phyloP scores from a whole-genome alignment of 2,329 filamentous ascomycete genomes.

The Arachnomyces sp. region DNA sequence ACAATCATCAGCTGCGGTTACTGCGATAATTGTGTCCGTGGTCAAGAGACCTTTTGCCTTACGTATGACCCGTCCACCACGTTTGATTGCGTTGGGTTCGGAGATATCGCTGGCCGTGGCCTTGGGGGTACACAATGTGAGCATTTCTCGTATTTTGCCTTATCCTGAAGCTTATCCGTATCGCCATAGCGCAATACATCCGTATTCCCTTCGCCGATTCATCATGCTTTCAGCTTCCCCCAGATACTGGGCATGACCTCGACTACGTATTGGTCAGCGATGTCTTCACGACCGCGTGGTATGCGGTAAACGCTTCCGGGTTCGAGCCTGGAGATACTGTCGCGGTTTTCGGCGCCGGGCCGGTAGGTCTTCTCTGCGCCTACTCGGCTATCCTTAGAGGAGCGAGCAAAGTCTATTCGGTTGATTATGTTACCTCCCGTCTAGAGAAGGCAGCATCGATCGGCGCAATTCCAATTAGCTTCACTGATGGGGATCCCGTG shows the following conservation, averaged over 20 bases:
- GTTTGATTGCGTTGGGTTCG: neutral
- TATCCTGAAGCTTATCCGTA: neutral
- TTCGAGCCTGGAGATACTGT: constrained; percentile 46
- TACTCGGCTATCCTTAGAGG: constrained; percentile 56
- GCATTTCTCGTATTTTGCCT: neutral
- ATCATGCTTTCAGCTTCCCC: constrained; percentile 4
- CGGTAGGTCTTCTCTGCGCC: constrained; percentile 58
- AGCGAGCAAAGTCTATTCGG: constrained; percentile 52
- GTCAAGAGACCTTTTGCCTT: neutral
- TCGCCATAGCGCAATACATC: constrained; percentile 11
- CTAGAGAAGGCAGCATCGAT: constrained; percentile 50
- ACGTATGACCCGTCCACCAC: neutral
- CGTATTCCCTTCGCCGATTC: constrained; percentile 15
- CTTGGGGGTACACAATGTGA: constrained; percentile 11
- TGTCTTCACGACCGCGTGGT: constrained; percentile 34
- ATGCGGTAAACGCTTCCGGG: constrained; percentile 27
- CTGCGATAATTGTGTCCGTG: constrained; percentile 1
- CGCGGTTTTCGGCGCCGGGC: constrained; percentile 57
- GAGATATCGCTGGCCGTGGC: neutral
- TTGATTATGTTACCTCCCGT: constrained; percentile 55
- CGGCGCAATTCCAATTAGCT: constrained; percentile 53
- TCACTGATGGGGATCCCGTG: constrained; percentile 50
- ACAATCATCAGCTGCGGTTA: neutral
- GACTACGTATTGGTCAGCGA: constrained; percentile 18
- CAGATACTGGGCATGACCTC: constrained; percentile 7